A percentile compares a stretch with the other conserved stretches of the same genome.
These are phyloP conservation scores for Limonium bicolor DNA, from an alignment of 148 eudicot species.

Conservation along the genomic window DNA sequence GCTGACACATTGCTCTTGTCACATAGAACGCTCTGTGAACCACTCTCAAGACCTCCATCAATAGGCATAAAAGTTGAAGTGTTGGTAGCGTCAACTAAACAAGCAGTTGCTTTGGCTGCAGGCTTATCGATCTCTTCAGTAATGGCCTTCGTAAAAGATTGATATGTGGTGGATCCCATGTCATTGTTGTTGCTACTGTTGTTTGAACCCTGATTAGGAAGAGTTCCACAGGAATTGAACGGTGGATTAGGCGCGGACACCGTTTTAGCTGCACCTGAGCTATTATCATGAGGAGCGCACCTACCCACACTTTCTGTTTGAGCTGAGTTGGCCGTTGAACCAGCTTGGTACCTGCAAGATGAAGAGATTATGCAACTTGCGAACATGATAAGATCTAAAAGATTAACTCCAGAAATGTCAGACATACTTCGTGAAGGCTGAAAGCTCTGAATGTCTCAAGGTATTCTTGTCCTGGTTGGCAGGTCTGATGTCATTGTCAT, in stretches of 20 bases:
- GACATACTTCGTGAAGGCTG: conserved; percentile 55
- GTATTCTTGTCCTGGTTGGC: conserved; percentile 19
- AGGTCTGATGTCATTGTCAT: conserved; percentile 15
- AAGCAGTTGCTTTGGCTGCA: conserved; percentile 19
- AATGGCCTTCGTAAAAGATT: conserved; percentile 21
- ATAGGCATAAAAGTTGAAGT: conserved; percentile 27
- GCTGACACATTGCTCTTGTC: conserved; percentile 10
- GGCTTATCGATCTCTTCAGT: conserved; percentile 15
- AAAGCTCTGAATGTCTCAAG: conserved; percentile 35
- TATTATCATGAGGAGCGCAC: conserved; percentile 41
- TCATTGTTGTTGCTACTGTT: conserved; percentile 55
- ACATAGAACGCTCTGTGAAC: conserved; percentile 10
- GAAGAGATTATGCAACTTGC: not conserved
- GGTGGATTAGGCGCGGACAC: conserved; percentile 16
- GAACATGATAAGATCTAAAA: no score
- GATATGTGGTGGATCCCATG: conserved; percentile 49
- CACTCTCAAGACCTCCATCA: conserved; percentile 5
- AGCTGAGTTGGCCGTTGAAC: conserved; percentile 29
- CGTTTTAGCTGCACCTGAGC: conserved; percentile 41
- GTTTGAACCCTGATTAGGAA: conserved; percentile 32
- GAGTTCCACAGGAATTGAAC: conserved; percentile 24
- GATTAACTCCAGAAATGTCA: conserved; percentile 1
- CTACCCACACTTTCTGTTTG: conserved; percentile 49
- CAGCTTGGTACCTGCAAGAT: conserved; percentile 39
- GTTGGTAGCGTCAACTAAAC: conserved; percentile 16